Evolutionary conservation across 1,284 basidiomycete species (phyloP).

Genomic region (Anthracocystis setariae): DNA sequence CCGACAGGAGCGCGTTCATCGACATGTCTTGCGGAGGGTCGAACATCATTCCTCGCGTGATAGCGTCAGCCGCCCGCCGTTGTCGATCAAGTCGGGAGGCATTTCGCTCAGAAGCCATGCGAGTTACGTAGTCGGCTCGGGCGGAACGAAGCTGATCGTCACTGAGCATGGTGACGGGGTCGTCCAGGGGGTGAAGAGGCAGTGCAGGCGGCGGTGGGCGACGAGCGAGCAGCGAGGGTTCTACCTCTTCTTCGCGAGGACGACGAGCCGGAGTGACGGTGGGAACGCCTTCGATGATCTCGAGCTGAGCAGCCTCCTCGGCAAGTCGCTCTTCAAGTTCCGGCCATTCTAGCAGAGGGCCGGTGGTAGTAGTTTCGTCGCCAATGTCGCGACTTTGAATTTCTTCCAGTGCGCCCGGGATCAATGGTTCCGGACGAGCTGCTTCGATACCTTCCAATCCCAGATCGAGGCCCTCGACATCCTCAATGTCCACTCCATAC

Average conservation of each 20-base stretch:
- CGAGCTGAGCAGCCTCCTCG: conserved; percentile 35
- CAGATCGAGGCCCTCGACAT: conserved; percentile 33
- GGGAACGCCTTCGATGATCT: conserved; percentile 21
- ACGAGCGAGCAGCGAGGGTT: conserved; percentile 12
- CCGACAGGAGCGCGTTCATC: conserved; percentile 13
- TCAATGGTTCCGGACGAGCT: conserved; percentile 12
- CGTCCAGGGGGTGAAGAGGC: conserved; percentile 12
- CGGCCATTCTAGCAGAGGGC: conserved; percentile 30
- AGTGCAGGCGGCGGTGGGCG: conserved; percentile 15
- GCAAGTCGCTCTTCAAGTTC: conserved; percentile 34
- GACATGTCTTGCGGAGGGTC: conserved; percentile 29
- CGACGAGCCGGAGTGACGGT: conserved; percentile 26
- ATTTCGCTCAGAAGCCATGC: conserved; percentile 22
- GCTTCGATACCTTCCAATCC: conserved; percentile 28
- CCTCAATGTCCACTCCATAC: conserved; percentile 23
- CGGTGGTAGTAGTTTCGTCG: conserved; percentile 16
- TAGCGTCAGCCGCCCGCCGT: conserved; percentile 1
- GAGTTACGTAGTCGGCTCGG: conserved; percentile 19
- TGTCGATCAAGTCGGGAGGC: neutral
- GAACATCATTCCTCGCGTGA: conserved; percentile 12
- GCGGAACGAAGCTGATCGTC: conserved; percentile 22
- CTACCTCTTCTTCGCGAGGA: conserved; percentile 13
- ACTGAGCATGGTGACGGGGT: conserved; percentile 19
- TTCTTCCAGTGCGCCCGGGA: conserved; percentile 12
- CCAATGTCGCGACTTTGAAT: conserved; percentile 6